Conservation (phyloP, 192 early-diverging fungal genomes). For the Rhizoclosmatium globosum region DNA sequence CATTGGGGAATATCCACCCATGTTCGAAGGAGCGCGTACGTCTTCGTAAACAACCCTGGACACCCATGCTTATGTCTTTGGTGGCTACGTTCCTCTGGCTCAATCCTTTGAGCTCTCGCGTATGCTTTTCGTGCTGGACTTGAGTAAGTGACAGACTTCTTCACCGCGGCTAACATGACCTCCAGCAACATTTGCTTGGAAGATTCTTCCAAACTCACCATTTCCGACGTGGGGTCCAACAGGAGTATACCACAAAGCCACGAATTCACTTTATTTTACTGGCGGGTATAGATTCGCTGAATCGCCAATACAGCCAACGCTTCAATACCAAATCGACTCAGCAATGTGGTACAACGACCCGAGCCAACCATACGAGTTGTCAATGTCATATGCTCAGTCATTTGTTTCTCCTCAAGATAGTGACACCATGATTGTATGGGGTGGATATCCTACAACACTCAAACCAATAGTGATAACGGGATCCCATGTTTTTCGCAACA, state of each 20-base stretch:
- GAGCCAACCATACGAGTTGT: conserved; percentile 5
- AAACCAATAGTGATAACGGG: background rate
- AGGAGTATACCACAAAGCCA: conserved; percentile 37
- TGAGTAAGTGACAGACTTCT: conserved; percentile 2
- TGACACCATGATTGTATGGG: conserved; percentile 23
- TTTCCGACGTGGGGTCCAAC: conserved; percentile 31
- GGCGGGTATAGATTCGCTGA: conserved; percentile 41
- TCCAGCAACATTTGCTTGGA: conserved; percentile 32
- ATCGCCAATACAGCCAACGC: background rate
- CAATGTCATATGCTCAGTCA: conserved; percentile 15
- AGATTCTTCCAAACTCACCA: conserved; percentile 26
- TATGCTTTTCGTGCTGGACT: conserved; percentile 21
- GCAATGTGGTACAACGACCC: conserved; percentile 43
- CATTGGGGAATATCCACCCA: conserved; percentile 10
- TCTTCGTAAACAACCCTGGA: conserved; percentile 6
- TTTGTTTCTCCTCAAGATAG: background rate
- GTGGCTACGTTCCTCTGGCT: conserved; percentile 10
- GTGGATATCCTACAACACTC: conserved; percentile 16
- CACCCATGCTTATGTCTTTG: conserved; percentile 38
- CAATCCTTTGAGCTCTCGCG: conserved; percentile 15
- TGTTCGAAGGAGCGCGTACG: conserved; percentile 32
- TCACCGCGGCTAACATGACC: background rate
- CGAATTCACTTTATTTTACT: conserved; percentile 45
- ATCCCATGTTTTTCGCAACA: conserved; percentile 35
- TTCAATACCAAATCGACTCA: conserved; percentile 46